Evolutionary conservation across 2,329 filamentous ascomycete genomes (phyloP).

Genomic region (Phyllosticta capitalensis): DNA sequence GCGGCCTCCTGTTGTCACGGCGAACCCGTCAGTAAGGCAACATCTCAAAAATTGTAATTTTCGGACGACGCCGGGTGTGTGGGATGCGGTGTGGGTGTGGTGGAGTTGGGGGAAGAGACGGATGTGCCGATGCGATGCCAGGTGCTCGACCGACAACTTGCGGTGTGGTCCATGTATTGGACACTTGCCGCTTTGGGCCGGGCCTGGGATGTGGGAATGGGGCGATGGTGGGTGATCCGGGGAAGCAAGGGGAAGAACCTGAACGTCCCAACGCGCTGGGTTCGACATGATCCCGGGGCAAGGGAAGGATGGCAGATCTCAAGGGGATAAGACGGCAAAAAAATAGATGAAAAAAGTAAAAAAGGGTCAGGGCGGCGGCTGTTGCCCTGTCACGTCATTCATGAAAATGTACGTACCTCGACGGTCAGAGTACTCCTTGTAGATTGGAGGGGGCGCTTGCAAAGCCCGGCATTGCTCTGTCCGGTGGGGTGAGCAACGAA

Average conservation of each 20-base stretch:
- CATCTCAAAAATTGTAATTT: not conserved
- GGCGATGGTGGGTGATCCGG: slow-evolving; percentile 10
- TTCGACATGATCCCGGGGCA: not conserved
- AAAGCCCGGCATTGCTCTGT: slow-evolving; percentile 24
- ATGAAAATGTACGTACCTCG: slow-evolving; percentile 24
- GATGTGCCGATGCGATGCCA: too few species aligned
- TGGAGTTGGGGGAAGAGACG: not conserved
- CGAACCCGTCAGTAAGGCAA: not conserved
- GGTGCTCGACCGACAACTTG: too few species aligned
- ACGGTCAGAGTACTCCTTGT: slow-evolving; percentile 29
- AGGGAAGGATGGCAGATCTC: slow-evolving; percentile 1
- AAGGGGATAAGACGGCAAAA: not conserved
- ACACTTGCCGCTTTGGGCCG: slow-evolving; percentile 7
- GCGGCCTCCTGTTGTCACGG: slow-evolving; percentile 22
- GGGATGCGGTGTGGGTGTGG: slow-evolving; percentile 2
- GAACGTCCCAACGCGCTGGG: slow-evolving; percentile 5
- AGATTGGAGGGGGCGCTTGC: slow-evolving; percentile 20
- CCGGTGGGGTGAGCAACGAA: slow-evolving; percentile 8
- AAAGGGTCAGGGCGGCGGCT: not conserved
- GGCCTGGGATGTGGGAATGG: slow-evolving; percentile 6
- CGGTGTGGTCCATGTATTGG: slow-evolving; percentile 7
- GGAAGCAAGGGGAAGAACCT: slow-evolving; percentile 11
- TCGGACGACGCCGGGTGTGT: not conserved
- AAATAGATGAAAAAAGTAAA: not conserved
- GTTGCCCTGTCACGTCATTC: not conserved